Base-by-base conservation (phyloP, 345 rosid genomes). In the Isatis tinctoria region DNA sequence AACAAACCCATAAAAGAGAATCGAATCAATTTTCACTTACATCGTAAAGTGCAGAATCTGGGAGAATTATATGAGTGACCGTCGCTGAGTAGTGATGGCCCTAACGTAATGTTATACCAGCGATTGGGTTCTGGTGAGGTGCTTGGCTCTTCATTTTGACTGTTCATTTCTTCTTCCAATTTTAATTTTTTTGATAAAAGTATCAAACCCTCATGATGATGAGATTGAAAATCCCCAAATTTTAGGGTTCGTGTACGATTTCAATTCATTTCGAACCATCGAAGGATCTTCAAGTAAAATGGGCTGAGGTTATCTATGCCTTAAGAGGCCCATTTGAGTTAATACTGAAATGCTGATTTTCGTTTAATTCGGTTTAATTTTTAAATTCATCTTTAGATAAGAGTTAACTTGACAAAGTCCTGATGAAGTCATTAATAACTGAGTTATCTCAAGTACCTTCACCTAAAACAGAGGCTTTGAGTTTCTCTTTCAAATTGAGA, bases 1-100 rank as follows among this genome's bases (percentile, higher is more conserved):
- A 75, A 18, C 24, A 48, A 69, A 43, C 28, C 43, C 67, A 33
- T 39, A n/a, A 16, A 76, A 75, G 20, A 33, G 58, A 24, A 7
- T 24, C n/a, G 28, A 10, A 16, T 24, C 1, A 24, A 10, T 24
- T 44, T 9, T 1, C 6, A 57, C 84, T 72, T 65, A 89, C 96
- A 92, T 10, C 94, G 89, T 73, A 92, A 76, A 73, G 94, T 84
- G 83, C 90, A 90, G 82, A 84, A 87, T 82, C 70, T 85, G 75
- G 86, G 72, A 63, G 82, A 73, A 32, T 39, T 11, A 39, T n/a
- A n/a, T n/a, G 72, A 69, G 53, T 78, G 60, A 54, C 30, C 77
- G 43, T 83, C 84, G 28, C 74, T 82, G 83, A 90, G 43, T 45
- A 90, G 62, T 49, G 96, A 87, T 44, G 88, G 79, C 2, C 96